Percentiles rank a stretch among this genome's conserved stretches.
These are phyloP conservation scores for Dendrobium huoshanense DNA, from an alignment of 106 monocot species.

Conservation along the genomic window DNA sequence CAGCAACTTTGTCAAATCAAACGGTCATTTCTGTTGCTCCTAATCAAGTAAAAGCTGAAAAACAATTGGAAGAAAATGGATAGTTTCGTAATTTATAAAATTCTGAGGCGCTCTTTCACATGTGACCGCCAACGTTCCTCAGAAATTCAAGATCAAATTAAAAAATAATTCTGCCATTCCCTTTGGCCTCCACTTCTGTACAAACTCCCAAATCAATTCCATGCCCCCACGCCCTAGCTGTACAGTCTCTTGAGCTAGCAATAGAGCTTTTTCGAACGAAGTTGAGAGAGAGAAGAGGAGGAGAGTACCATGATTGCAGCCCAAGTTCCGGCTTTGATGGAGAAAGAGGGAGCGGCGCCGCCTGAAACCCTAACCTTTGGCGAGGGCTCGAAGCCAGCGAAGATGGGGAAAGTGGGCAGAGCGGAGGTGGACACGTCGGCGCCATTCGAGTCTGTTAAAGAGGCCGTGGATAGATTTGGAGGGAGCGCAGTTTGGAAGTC, in stretches of 20 bases:
- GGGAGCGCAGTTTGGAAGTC: slow-evolving; percentile 74
- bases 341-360: neutral
- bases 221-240: neutral
- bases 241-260: neutral
- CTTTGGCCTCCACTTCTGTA: neutral
- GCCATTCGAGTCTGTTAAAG: slow-evolving; percentile 85
- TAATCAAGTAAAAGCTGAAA: too few species aligned
- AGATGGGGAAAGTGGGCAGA: slow-evolving; percentile 19
- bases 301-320: neutral
- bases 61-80: neutral
- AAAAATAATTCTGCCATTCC: neutral
- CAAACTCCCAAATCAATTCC: neutral
- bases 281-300: neutral
- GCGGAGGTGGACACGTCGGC: slow-evolving; percentile 92
- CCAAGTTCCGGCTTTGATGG: neutral
- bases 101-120: neutral
- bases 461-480: slow-evolving; percentile 76
- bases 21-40: too few species aligned
- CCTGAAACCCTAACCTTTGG: slow-evolving; percentile 15
- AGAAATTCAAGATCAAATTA: neutral
- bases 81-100: neutral
- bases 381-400: slow-evolving; percentile 10
- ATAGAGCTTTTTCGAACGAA: neutral
- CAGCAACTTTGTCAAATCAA: too few species aligned
- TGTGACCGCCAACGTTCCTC: neutral